Conservation (phyloP, 768 basidiomycete species). For the Tulasnella sp. region DNA sequence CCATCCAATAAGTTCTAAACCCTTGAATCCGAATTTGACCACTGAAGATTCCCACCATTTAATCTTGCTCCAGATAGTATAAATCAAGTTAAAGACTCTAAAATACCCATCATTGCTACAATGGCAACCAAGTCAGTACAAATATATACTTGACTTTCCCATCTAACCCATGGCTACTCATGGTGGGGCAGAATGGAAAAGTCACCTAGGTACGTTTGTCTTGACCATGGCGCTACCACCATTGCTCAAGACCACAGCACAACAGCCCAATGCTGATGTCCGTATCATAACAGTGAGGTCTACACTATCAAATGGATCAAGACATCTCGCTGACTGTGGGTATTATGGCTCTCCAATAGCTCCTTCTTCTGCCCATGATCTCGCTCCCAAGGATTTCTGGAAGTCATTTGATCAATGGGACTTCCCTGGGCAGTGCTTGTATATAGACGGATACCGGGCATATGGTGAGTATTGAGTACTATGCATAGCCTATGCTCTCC, state of each 20-base stretch:
- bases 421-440: not conserved
- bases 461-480: not conserved
- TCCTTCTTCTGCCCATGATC: not conserved
- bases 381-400: not conserved
- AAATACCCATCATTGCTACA: not conserved
- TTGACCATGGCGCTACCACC: constrained; percentile 46
- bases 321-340: not conserved
- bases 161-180: constrained; percentile 16
- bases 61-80: not conserved
- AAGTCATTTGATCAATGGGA: not conserved
- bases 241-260: constrained; percentile 39
- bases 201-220: constrained; percentile 45
- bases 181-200: no score
- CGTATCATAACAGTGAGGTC: constrained; percentile 45
- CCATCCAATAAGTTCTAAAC: not conserved
- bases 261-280: constrained; percentile 40
- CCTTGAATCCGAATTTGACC: not conserved
- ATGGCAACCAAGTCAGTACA: constrained; percentile 13
- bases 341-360: not conserved
- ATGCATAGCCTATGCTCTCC: not conserved
- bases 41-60: not conserved
- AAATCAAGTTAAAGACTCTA: not conserved
- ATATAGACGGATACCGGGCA: not conserved
- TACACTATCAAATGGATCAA: not conserved
- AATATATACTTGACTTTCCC: no score